Base-by-base conservation (phyloP, 805 yeast genomes). In the Saturnispora zaruensis region DNA sequence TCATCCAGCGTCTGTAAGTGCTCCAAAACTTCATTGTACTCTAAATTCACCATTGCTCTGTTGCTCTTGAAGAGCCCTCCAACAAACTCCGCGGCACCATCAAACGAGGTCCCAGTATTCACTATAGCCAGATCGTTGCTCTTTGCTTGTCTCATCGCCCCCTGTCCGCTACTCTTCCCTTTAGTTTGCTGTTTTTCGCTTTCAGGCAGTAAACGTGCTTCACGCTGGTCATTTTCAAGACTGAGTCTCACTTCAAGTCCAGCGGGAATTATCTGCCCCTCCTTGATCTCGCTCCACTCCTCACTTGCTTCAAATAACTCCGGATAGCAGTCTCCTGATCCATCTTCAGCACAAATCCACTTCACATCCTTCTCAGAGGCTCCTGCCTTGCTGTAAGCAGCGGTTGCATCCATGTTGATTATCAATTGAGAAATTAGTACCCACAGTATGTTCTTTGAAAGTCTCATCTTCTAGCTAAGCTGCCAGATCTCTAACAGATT, bases 241-340 rank as follows among this genome's bases (percentile, higher is more conserved):
- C 87, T 82, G 56, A 90, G 58, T 55, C 87, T 72, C 11, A 89
- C 78, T 63, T 86, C 90, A 32, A 86, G 66, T 0, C 97, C 98
- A 6, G 77, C 77, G 0, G 96, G 96, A 3, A 90, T 73, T 6
- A 76, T 73, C 59, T 87, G 96, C n/a, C 82, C 88, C 44, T 77
- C 82, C 56, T 67, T 72, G 5, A 90, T 76, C 2, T 61, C 60
- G 66, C 81, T 79, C 95, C 96, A 90, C 55, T 84, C 78, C 1
- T 61, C 53, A 0, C 81, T 66, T 1, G 96, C 85, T 36, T 66
- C 76, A 60, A 89, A 88, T 2, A 76, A 53, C 41, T 66, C 66
- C 1, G 87, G 84, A 59, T 84, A 84, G 58, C 91, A 85, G 52
- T 79, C 76, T 1, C 59, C 51, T 2, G 73, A 69, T 46, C 72